Conservation (phyloP, 1,284 basidiomycete species). For the Violaceomyces palustris region DNA sequence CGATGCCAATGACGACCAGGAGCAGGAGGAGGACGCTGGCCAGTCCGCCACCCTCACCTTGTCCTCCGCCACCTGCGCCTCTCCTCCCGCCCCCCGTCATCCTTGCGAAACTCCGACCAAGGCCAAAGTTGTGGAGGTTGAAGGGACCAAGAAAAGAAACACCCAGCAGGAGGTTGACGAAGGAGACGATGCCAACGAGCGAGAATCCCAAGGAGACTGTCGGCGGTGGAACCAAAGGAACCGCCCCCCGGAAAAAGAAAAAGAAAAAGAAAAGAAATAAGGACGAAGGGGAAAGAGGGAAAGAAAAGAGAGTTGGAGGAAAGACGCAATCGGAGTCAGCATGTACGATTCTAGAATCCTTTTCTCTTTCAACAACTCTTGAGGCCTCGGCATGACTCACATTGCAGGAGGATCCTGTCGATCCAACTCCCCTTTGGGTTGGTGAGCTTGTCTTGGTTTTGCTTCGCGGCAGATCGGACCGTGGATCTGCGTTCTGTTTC, state of each 20-base stretch:
- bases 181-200: conserved; percentile 30
- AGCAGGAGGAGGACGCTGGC: conserved; percentile 28
- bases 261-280: neutral
- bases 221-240: neutral
- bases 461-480: too few relatives aligned
- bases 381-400: conserved; percentile 2
- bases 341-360: too few relatives aligned
- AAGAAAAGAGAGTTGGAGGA: too few relatives aligned
- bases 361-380: too few relatives aligned
- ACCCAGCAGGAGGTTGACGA: conserved; percentile 30
- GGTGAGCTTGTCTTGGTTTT: too few relatives aligned
- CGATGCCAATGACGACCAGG: conserved; percentile 29
- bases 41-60: conserved; percentile 17
- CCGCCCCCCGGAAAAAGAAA: neutral
- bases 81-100: conserved; percentile 14
- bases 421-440: too few relatives aligned
- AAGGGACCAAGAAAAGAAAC: conserved; percentile 25
- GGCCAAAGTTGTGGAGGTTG: conserved; percentile 33
- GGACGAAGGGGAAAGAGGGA: too few relatives aligned
- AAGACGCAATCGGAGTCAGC: too few relatives aligned
- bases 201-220: conserved; percentile 34
- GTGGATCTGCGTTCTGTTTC: too few relatives aligned
- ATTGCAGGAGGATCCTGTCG: conserved; percentile 16
- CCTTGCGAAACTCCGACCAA: conserved; percentile 32
- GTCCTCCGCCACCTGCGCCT: conserved; percentile 2